phyloP scores from a whole-genome alignment of 2,329 filamentous ascomycete species.

The Fusarium napiforme region DNA sequence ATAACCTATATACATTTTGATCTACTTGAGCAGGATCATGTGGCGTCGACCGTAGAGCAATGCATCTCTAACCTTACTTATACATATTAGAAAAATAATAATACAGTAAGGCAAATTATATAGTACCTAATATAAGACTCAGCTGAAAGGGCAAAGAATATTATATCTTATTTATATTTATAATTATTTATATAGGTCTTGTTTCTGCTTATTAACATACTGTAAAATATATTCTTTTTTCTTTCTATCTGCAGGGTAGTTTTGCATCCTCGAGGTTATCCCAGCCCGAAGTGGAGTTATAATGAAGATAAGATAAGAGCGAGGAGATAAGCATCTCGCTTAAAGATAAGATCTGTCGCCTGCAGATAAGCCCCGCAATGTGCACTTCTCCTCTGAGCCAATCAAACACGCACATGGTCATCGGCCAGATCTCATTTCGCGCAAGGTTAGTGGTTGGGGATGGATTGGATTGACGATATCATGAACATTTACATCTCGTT shows the following conservation, averaged over 20 bases:
- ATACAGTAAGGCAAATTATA: accelerated
- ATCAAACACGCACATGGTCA: not conserved
- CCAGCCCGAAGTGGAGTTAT: accelerated
- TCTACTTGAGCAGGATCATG: too few species aligned
- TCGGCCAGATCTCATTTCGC: not conserved
- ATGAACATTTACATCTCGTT: not conserved
- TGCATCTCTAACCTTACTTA: accelerated
- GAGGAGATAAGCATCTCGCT: not conserved
- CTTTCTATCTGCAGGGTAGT: not conserved
- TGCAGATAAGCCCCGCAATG: not conserved
- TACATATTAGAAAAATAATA: not conserved
- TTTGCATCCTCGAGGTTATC: accelerated
- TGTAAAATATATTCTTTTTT: accelerated
- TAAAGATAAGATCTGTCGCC: not conserved
- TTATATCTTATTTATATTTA: too few species aligned
- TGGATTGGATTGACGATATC: not conserved
- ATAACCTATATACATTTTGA: too few species aligned
- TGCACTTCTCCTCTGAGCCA: not conserved
- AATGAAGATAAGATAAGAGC: not conserved
- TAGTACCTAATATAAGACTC: accelerated
- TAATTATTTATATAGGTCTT: accelerated
- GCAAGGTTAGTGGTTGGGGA: too few species aligned
- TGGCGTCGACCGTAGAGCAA: too few species aligned
- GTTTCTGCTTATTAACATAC: accelerated
- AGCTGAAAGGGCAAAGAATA: not conserved